Percentiles rank a stretch among this genome's conserved stretches.
These are phyloP conservation scores for Cystobasidium slooffiae DNA, from an alignment of 1,284 basidiomycete species.

Conservation along the genomic window DNA sequence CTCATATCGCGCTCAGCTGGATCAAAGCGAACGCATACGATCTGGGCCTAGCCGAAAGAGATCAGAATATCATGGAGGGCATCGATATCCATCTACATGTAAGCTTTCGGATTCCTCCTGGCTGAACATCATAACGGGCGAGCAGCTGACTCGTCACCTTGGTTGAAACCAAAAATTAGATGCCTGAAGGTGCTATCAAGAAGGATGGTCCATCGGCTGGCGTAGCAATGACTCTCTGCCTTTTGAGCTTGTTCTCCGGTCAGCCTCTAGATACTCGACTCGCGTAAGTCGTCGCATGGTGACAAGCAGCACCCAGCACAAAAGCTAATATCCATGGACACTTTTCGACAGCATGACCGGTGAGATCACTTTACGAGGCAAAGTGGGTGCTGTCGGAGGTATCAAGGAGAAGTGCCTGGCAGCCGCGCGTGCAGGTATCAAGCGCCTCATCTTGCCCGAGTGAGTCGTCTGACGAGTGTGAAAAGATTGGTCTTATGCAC, in stretches of 20 bases:
- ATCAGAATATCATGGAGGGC: constrained; percentile 73
- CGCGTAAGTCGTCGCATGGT: not conserved
- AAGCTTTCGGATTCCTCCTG: constrained; percentile 61
- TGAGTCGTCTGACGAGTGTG: not conserved
- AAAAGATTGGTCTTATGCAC: not conserved
- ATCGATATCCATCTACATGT: constrained; percentile 80
- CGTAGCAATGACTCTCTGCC: constrained; percentile 83
- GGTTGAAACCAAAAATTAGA: no score
- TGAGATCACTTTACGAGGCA: constrained; percentile 68
- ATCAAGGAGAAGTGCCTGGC: constrained; percentile 82
- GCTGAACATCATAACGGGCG: no score
- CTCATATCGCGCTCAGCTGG: constrained; percentile 73
- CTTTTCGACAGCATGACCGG: constrained; percentile 67
- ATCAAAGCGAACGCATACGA: constrained; percentile 77
- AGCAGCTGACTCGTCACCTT: no score
- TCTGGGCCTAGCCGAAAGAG: constrained; percentile 71
- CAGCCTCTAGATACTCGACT: constrained; percentile 9
- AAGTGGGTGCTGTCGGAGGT: constrained; percentile 77
- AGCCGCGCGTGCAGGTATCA: constrained; percentile 79
- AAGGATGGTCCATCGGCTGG: constrained; percentile 91
- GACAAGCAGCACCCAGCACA: constrained; percentile 69
- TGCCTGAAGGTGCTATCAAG: constrained; percentile 72
- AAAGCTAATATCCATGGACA: constrained; percentile 63
- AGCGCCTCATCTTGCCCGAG: constrained; percentile 65
- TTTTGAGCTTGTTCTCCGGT: constrained; percentile 58